phyloP scores from a whole-genome alignment of 2,329 filamentous ascomycete genomes.

The Alternaria sp. region DNA sequence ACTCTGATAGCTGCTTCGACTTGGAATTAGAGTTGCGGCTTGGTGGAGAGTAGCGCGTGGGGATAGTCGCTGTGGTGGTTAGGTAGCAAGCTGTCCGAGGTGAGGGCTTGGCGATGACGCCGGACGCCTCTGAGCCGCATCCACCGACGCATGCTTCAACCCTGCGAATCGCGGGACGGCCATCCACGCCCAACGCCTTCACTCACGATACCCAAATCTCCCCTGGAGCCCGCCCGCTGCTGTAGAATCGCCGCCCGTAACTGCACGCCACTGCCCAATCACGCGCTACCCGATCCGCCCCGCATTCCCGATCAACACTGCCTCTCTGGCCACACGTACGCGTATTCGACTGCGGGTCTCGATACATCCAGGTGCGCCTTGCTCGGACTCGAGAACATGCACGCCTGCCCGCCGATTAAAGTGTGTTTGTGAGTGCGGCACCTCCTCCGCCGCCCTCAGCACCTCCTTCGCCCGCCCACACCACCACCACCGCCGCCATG shows the following conservation, averaged over 20 bases:
- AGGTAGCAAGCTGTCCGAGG: constrained; percentile 18
- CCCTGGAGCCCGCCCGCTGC: background rate
- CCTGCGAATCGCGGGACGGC: constrained; percentile 6
- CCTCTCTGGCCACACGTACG: constrained; percentile 8
- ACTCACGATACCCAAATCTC: background rate
- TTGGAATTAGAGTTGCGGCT: background rate
- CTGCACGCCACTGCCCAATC: background rate
- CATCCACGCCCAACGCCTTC: background rate
- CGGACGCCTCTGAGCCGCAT: constrained; percentile 16
- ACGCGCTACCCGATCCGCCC: constrained; percentile 6
- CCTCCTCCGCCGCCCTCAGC: constrained; percentile 43
- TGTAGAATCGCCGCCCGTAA: background rate
- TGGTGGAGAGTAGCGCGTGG: background rate
- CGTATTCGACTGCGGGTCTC: constrained; percentile 7
- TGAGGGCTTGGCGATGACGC: constrained; percentile 16
- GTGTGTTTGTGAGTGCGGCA: constrained; percentile 49
- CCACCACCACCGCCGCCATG: constrained; percentile 37
- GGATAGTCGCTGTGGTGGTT: constrained; percentile 6
- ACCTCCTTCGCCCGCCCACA: constrained; percentile 17
- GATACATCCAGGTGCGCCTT: background rate
- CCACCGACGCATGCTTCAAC: constrained; percentile 4
- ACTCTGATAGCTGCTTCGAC: too few relatives aligned
- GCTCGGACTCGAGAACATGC: constrained; percentile 30
- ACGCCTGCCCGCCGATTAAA: constrained; percentile 24
- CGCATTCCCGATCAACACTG: constrained; percentile 8